phyloP scores from a whole-genome alignment of 306 rosid species.

The Pterocarpus macrocarpus region DNA sequence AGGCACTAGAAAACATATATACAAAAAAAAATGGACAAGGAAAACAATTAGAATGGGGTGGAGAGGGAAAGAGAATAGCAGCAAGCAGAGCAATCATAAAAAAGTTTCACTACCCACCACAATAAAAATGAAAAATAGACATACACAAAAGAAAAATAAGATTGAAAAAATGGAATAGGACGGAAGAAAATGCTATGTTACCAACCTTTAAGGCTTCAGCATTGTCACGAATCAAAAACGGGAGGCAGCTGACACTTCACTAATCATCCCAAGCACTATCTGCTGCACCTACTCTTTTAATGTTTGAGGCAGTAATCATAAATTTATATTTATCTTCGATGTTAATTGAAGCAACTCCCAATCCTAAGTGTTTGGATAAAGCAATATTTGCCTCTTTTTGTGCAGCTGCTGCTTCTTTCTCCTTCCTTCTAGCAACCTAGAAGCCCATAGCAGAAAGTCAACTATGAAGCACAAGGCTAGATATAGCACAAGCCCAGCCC shows the following conservation, averaged over 20 bases:
- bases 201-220: slow-evolving; percentile 48
- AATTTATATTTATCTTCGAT: slow-evolving; percentile 84
- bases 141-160: background rate
- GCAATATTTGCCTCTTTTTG: slow-evolving; percentile 77
- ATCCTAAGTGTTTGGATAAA: slow-evolving; percentile 59
- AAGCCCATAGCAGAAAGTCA: slow-evolving; percentile 39
- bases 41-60: background rate
- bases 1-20: slow-evolving; percentile 33
- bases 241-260: slow-evolving; percentile 39
- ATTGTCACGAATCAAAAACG: slow-evolving; percentile 43
- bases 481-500: slow-evolving; percentile 10
- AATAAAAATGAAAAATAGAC: background rate
- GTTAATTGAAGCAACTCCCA: slow-evolving; percentile 64
- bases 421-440: slow-evolving; percentile 90
- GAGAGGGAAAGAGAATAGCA: background rate
- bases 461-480: background rate
- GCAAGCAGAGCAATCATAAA: background rate
- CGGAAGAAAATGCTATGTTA: slow-evolving; percentile 1
- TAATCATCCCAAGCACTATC: slow-evolving; percentile 94
- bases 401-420: slow-evolving; percentile 87
- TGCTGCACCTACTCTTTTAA: slow-evolving; percentile 74
- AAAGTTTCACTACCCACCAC: background rate
- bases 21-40: background rate
- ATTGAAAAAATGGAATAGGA: no score
- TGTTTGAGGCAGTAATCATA: slow-evolving; percentile 69